phyloP scores from a whole-genome alignment of 768 basidiomycete genomes.

The Podaxis sp. region DNA sequence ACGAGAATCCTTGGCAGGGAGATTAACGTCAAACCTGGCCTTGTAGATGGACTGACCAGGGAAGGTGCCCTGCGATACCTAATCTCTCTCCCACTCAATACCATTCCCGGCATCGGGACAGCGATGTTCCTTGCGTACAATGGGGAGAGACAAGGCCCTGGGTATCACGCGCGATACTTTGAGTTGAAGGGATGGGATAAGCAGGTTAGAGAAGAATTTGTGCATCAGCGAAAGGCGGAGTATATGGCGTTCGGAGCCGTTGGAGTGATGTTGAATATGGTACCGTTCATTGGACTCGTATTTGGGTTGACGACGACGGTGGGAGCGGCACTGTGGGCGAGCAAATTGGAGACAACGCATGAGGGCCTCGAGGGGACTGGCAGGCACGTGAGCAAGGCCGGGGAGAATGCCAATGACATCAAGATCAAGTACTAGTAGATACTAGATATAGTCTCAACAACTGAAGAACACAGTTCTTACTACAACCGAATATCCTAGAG shows the following conservation, averaged over 20 bases:
- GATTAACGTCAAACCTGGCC: conserved; percentile 40
- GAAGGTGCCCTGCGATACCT: conserved; percentile 55
- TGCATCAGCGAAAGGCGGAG: conserved; percentile 48
- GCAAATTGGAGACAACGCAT: conserved; percentile 49
- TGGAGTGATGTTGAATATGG: conserved; percentile 56
- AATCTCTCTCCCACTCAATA: conserved; percentile 64
- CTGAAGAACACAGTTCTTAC: no score
- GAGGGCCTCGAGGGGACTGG: conserved; percentile 14
- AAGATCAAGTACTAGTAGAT: background rate
- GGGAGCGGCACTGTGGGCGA: conserved; percentile 74
- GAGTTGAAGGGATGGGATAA: conserved; percentile 58
- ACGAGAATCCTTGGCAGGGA: conserved; percentile 42
- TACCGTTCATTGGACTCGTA: conserved; percentile 58
- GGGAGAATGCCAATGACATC: conserved; percentile 4
- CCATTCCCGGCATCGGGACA: conserved; percentile 65
- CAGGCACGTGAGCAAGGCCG: conserved; percentile 14
- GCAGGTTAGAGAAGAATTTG: conserved; percentile 39
- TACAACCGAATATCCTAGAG: no score
- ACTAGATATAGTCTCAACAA: no score
- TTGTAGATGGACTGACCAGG: conserved; percentile 41
- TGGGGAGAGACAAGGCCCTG: conserved; percentile 49
- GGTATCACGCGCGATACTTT: conserved; percentile 67
- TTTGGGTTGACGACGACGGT: conserved; percentile 64
- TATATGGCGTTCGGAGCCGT: conserved; percentile 71
- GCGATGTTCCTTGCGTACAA: conserved; percentile 58